A percentile compares a stretch with the other conserved stretches of the same genome.
These are phyloP conservation scores for Mycena polygramma DNA, from an alignment of 768 basidiomycete genomes.

Conservation along the genomic window DNA sequence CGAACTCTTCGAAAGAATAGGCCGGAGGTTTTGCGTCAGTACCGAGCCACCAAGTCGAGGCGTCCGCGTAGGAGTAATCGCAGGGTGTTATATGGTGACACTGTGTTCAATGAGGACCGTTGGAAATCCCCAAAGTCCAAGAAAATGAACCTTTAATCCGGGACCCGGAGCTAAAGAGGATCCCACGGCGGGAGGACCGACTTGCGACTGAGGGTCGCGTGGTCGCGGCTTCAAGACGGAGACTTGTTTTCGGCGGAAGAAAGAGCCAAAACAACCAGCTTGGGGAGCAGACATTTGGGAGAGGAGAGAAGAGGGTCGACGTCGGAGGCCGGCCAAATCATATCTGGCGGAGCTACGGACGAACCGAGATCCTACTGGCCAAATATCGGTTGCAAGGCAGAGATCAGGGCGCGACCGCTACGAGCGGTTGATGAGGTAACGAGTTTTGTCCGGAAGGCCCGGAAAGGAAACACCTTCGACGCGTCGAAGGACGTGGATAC, in stretches of 20 bases:
- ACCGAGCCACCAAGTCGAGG: conserved; percentile 26
- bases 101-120: conserved; percentile 6
- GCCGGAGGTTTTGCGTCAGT: conserved; percentile 54
- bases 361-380: conserved; percentile 11
- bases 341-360: conserved; percentile 23
- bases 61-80: conserved; percentile 29
- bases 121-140: neutral
- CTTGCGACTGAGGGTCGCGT: conserved; percentile 5
- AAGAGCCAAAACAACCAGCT: conserved; percentile 53
- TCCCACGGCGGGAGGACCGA: conserved; percentile 24
- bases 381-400: conserved; percentile 24
- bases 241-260: conserved; percentile 43
- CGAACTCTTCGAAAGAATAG: conserved; percentile 47
- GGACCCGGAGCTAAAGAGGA: neutral
- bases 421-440: conserved; percentile 25
- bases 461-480: too few species aligned
- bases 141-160: conserved; percentile 8
- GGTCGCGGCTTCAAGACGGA: conserved; percentile 9
- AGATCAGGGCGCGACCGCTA: neutral
- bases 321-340: conserved; percentile 23
- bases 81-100: conserved; percentile 30
- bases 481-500: too few species aligned
- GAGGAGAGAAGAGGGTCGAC: conserved; percentile 25
- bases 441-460: neutral
- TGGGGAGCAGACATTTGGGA: conserved; percentile 33